Conservation (phyloP, 257 asterid genomes). For the Nemophila menziesii region DNA sequence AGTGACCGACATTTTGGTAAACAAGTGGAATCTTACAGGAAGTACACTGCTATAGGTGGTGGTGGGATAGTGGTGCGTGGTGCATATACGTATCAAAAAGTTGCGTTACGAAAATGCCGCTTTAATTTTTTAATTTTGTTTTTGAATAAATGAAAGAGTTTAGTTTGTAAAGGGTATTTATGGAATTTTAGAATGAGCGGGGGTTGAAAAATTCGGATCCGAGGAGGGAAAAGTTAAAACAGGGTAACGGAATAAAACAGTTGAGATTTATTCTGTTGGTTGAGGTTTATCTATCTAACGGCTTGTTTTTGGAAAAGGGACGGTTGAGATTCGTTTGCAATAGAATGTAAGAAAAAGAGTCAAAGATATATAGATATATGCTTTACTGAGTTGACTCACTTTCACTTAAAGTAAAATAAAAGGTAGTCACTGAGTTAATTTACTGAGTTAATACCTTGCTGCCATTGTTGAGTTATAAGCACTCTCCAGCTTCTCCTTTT, state of each 20-base stretch:
- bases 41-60: conserved; percentile 6
- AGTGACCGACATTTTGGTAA: conserved; percentile 26
- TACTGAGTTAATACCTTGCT: conserved; percentile 33
- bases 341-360: conserved; percentile 3
- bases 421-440: conserved; percentile 1
- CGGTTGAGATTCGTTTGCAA: conserved; percentile 24
- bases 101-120: background rate
- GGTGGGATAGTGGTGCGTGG: background rate
- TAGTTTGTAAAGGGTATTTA: background rate
- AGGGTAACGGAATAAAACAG: conserved; percentile 33
- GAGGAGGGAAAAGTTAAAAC: conserved; percentile 10
- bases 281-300: conserved; percentile 27
- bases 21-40: conserved; percentile 9
- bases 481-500: conserved; percentile 42
- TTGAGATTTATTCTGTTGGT: conserved; percentile 14
- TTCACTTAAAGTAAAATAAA: background rate
- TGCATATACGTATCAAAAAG: background rate
- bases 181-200: conserved; percentile 17
- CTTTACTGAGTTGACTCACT: conserved; percentile 26
- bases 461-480: conserved; percentile 72
- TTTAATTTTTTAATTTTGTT: background rate
- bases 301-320: conserved; percentile 16
- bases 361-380: too few relatives aligned
- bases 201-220: conserved; percentile 33
- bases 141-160: background rate